Conservation (phyloP, 805 yeast genomes). For the Metschnikowia gruessii region DNA sequence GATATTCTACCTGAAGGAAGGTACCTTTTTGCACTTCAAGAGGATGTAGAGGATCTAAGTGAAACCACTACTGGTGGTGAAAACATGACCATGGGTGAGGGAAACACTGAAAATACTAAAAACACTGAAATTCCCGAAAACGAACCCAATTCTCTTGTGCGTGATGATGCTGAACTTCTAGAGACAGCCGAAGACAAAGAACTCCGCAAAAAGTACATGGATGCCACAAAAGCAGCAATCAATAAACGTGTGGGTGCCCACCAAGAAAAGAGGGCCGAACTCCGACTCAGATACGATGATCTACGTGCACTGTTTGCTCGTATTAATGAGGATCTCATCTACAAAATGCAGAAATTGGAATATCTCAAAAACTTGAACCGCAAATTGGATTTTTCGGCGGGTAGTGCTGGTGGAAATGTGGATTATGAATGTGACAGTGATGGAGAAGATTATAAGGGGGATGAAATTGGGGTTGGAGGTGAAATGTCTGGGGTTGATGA, state of each 20-base stretch:
- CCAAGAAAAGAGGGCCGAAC: constrained; percentile 5
- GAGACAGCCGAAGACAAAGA: constrained; percentile 3
- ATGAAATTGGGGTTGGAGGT: not conserved
- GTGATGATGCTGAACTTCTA: constrained; percentile 22
- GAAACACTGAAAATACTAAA: not conserved
- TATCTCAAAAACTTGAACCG: constrained; percentile 23
- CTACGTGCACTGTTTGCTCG: constrained; percentile 11
- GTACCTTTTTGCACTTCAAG: constrained; percentile 25
- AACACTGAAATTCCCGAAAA: not conserved
- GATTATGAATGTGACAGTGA: constrained; percentile 20
- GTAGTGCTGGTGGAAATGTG: too few species aligned
- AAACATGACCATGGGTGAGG: too few species aligned
- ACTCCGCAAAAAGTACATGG: constrained; percentile 1
- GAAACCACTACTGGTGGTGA: too few species aligned
- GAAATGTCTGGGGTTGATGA: not conserved
- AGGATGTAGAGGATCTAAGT: too few species aligned
- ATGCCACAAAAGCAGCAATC: constrained; percentile 1
- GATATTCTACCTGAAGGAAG: constrained; percentile 34
- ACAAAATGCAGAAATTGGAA: constrained; percentile 29
- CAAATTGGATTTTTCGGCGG: constrained; percentile 10
- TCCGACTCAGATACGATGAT: constrained; percentile 9
- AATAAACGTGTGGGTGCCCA: not conserved
- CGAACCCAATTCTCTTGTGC: constrained; percentile 12
- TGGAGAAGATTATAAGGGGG: constrained; percentile 21
- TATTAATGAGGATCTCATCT: constrained; percentile 22